Evolutionary conservation across 352 stramenopile genomes (phyloP), one percentile per base, ranked within the genome.

Genomic region (Phytophthora multivora): DNA sequence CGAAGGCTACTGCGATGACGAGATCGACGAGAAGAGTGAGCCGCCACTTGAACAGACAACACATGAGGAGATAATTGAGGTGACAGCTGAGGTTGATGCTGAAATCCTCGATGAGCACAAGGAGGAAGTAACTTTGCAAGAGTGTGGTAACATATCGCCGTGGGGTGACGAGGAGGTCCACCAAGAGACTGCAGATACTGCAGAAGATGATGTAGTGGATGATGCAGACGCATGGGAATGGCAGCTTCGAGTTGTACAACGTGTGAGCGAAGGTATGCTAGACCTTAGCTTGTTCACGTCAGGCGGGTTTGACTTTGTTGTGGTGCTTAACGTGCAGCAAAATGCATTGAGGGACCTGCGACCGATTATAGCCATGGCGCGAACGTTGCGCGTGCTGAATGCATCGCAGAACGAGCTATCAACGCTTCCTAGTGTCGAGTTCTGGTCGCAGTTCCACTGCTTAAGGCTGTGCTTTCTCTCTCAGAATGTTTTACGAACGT

Each of bases 401-500:
- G 59, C 80, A 5, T 70, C 74, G 6, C 71, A 77, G 16, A 92
- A 94, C 21, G 66, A 67, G 13, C 66, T 94, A 18, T 51, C 55
- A 9, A 68, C 66, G 30, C 63, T 94, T 1, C 83, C 83, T 5
- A 50, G n/a, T 5, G 31, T 51, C 5, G 26, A 55, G 2, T 92
- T 91, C 46, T 94, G 85, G 85, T 11, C 28, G 3, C 51, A 66
- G 11, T 93, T 92, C 38, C 42, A 57, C 33, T 53, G 55, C 2
- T 45, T 93, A 16, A 71, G 70, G 12, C 40, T 91, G 15, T 78
- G 80, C 15, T 90, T 93, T 35, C 73, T 93, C 9, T 73, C 73
- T 25, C 64, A 80, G 9, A 93, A 93, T 46, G 26, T 23, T 2
- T 57, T 93, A 6, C 61, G 51, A n/a, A 50, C 63, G 15, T 93